Percentiles rank a stretch among this genome's conserved stretches.
These are phyloP conservation scores for Penicillium lividum DNA, from an alignment of 495 filamentous ascomycete species.

Conservation along the genomic window DNA sequence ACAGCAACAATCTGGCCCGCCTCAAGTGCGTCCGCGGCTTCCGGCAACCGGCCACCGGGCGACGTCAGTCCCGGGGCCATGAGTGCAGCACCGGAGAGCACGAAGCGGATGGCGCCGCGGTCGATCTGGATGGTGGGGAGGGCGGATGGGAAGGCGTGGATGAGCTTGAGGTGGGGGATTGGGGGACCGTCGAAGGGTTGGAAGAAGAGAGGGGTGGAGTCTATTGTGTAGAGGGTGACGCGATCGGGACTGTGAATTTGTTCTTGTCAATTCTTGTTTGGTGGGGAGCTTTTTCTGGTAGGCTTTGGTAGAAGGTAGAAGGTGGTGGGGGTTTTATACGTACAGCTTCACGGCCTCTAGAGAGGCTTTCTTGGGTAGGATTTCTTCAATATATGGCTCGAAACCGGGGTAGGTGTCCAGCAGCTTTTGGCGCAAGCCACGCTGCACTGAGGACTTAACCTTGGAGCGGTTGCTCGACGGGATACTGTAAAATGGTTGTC, in stretches of 20 bases:
- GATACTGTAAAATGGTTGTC: slow-evolving; percentile 54
- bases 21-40: slow-evolving; percentile 55
- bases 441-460: slow-evolving; percentile 95
- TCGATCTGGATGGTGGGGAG: slow-evolving; percentile 67
- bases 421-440: slow-evolving; percentile 77
- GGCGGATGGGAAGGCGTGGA: slow-evolving; percentile 61
- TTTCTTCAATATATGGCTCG: slow-evolving; percentile 86
- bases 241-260: slow-evolving; percentile 67
- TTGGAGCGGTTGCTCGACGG: slow-evolving; percentile 81
- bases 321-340: slow-evolving; percentile 6
- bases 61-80: slow-evolving; percentile 94
- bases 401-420: slow-evolving; percentile 83
- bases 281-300: not conserved
- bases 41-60: slow-evolving; percentile 74
- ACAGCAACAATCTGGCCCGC: slow-evolving; percentile 82
- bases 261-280: not conserved
- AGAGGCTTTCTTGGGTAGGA: slow-evolving; percentile 94
- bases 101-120: slow-evolving; percentile 94
- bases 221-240: slow-evolving; percentile 81
- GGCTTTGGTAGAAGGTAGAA: not conserved
- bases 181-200: slow-evolving; percentile 79
- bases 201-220: slow-evolving; percentile 78
- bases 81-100: slow-evolving; percentile 85
- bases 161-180: slow-evolving; percentile 76
- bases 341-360: slow-evolving; percentile 86